Evolutionary conservation across 2,329 filamentous ascomycete genomes (phyloP).

Genomic region (Colletotrichum higginsianum): DNA sequence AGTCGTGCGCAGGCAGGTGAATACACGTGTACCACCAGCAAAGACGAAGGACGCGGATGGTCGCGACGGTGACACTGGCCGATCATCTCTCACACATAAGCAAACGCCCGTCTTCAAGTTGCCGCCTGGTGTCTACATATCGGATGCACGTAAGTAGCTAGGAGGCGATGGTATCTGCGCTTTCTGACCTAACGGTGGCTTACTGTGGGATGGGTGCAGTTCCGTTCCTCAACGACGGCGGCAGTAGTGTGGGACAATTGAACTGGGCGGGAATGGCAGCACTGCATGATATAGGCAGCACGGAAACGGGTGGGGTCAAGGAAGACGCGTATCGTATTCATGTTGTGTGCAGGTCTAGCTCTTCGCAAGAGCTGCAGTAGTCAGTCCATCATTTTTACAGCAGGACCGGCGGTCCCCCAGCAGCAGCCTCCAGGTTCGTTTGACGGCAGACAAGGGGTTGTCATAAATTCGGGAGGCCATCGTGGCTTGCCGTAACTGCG

Average conservation of each 20-base stretch:
- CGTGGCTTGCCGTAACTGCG: constrained; percentile 16
- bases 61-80: not conserved
- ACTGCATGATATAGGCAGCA: constrained; percentile 1
- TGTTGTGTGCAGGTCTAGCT: not conserved
- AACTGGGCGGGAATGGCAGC: not conserved
- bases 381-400: not conserved
- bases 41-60: not conserved
- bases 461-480: not conserved
- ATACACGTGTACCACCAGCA: not conserved
- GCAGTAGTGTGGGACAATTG: not conserved
- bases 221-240: not conserved
- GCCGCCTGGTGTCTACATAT: not conserved
- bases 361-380: not conserved
- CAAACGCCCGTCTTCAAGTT: not conserved
- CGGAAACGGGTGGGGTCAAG: constrained; percentile 3
- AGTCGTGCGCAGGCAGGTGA: not conserved
- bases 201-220: not conserved
- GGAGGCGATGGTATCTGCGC: not conserved
- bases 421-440: not conserved
- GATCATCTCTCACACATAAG: not conserved
- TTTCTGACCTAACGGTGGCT: not conserved
- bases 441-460: constrained; percentile 3
- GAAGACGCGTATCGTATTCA: constrained; percentile 18
- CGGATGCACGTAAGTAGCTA: not conserved
- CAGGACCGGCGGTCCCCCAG: not conserved